Base-by-base conservation (phyloP, 2,329 filamentous ascomycete species). In the Aureobasidium musti region DNA sequence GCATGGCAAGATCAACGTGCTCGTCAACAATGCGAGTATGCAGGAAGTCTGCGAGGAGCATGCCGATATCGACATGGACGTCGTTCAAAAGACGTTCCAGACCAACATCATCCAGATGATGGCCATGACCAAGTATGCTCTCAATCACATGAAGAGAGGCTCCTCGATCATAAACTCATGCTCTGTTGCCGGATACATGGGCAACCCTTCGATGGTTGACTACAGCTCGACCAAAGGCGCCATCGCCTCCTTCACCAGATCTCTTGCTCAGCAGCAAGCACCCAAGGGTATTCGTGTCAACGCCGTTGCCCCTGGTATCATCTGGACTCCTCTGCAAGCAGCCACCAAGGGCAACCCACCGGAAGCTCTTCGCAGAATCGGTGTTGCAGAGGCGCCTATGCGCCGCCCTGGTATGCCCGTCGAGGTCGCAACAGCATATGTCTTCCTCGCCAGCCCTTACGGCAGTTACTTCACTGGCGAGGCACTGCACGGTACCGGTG, bases 21-120 rank as follows among this genome's bases (percentile, higher is more conserved):
- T 87, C 2, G 82, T 87, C 67, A 87, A 87, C 74, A 87, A 87
- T 71, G 85, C 84, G 2, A 82, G 80, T 0, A 84, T 84, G 73
- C 84, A 87, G 73, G 78, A 82, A 37, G 81, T 83, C 75, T 84
- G 80, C 73, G 73, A 80, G 8, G 79, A 86, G 37, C 80, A 86
- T 21, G 76, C 77, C 37, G 79, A 86, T 0, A 86, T 85, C 28
- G 79, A 86, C 71, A 77, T 87, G 0, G 79, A 83, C 19, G 76
- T 80, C 0, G 83, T 86, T 0, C 82, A 86, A 69, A 83, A 80
- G 69, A 83, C 82, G 0, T 88, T 87, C 78, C 81, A 80, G 49
- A 81, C 79, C 67, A 87, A 87, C 67, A 82, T 87, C 35, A 70
- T 56, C 53, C 53, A 56, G 61, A 86, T 86, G 78, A 84, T 87